These are phyloP conservation scores for Draba incana DNA, from an alignment of 345 rosid genomes.

Conservation along the genomic window DNA sequence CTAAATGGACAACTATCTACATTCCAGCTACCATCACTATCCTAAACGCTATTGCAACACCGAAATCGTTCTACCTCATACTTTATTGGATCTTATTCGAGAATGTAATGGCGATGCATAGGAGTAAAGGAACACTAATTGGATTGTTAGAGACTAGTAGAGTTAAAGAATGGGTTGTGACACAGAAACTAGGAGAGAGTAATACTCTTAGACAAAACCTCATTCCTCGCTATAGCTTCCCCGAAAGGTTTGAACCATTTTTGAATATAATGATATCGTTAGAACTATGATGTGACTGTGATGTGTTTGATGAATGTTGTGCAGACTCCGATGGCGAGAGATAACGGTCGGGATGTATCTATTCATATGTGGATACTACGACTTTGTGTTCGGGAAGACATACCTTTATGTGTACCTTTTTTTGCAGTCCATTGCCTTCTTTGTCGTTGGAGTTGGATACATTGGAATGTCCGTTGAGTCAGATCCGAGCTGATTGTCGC, in stretches of 20 bases:
- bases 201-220: slow-evolving; percentile 49
- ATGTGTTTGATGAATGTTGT: too few species aligned
- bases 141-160: slow-evolving; percentile 85
- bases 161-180: slow-evolving; percentile 95
- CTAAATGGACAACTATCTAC: slow-evolving; percentile 87
- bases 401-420: slow-evolving; percentile 68
- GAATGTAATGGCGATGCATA: slow-evolving; percentile 90
- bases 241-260: slow-evolving; percentile 59
- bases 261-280: background rate
- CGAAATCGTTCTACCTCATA: slow-evolving; percentile 58
- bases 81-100: slow-evolving; percentile 82
- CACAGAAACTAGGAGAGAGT: slow-evolving; percentile 92
- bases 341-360: slow-evolving; percentile 73
- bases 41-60: slow-evolving; percentile 86
- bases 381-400: slow-evolving; percentile 64
- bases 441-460: slow-evolving; percentile 74
- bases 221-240: slow-evolving; percentile 53
- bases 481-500: slow-evolving; percentile 41
- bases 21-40: slow-evolving; percentile 76
- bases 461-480: slow-evolving; percentile 51
- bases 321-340: slow-evolving; percentile 68
- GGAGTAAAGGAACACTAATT: slow-evolving; percentile 83
- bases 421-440: slow-evolving; percentile 75
- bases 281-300: background rate
- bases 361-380: slow-evolving; percentile 74